Conservation (phyloP, 2,329 filamentous ascomycete genomes). For the Bipolaris zeicola region DNA sequence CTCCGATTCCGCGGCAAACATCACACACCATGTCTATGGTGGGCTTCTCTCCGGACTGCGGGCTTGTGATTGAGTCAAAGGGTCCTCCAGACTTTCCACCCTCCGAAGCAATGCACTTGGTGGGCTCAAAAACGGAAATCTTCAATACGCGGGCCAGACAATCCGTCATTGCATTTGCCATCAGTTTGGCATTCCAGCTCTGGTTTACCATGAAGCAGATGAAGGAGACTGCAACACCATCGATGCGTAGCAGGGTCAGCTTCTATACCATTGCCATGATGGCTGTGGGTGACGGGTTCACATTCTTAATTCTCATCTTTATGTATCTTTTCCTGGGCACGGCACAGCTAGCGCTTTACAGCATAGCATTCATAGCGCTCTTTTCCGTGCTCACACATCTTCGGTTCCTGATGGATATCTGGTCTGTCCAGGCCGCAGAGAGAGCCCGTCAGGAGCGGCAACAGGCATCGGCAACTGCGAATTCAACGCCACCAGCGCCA, state of each 20-base stretch:
- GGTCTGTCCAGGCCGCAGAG: slow-evolving; percentile 64
- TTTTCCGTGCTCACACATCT: slow-evolving; percentile 67
- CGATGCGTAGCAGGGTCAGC: slow-evolving; percentile 67
- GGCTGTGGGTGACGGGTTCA: slow-evolving; percentile 65
- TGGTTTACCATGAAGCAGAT: slow-evolving; percentile 65
- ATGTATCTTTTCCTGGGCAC: slow-evolving; percentile 58
- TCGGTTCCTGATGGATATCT: slow-evolving; percentile 70
- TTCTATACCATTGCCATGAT: slow-evolving; percentile 68
- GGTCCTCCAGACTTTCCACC: slow-evolving; percentile 61
- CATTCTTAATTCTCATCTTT: slow-evolving; percentile 61
- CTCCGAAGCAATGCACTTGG: slow-evolving; percentile 58
- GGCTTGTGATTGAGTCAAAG: slow-evolving; percentile 67
- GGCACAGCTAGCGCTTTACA: slow-evolving; percentile 61
- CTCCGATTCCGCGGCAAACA: slow-evolving; percentile 58
- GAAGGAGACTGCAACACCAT: slow-evolving; percentile 68
- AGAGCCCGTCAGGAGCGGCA: slow-evolving; percentile 52
- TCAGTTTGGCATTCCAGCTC: slow-evolving; percentile 59
- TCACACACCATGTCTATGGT: slow-evolving; percentile 64
- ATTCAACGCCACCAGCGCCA: slow-evolving; percentile 28
- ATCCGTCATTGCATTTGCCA: slow-evolving; percentile 59
- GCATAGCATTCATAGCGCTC: slow-evolving; percentile 63
- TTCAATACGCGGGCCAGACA: slow-evolving; percentile 59
- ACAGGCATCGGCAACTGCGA: slow-evolving; percentile 40
- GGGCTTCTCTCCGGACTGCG: slow-evolving; percentile 69
- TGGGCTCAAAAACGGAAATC: slow-evolving; percentile 63